Base-by-base conservation (phyloP, 192 early-diverging fungal species). In the Paraglomus occultum region DNA sequence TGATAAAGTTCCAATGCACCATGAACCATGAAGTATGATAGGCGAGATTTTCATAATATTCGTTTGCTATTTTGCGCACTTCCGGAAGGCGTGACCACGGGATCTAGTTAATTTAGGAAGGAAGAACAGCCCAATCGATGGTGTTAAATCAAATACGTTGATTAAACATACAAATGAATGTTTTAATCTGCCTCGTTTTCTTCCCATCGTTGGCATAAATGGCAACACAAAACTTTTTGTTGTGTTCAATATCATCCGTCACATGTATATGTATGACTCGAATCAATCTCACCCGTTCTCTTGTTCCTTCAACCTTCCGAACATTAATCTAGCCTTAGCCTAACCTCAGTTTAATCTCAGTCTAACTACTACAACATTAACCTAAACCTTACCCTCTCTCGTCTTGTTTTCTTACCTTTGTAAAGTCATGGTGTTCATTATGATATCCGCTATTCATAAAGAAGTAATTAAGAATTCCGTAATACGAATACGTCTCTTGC, bases 391-490 rank as follows among this genome's bases (percentile, higher is more conserved):
- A 70, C 18, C 8, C 38, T 22, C 10, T 22, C n/a, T 15, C 49
- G 18, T n/a, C 18, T 64, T 39, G 11, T 14, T 51, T 12, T 5
- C 48, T 51, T 71, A 77, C 76, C 73, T 79, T 87, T 62, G 85
- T 85, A 78, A 94, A 94, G 73, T 95, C 93, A 79, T 95, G 93
- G 83, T 95, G 93, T 81, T 95, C 93, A 74, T 93, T 94, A 80
- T 95, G 93, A 78, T 90, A 92, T 23, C 93, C 93, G 55, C 94
- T 91, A 83, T 95, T 95, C 77, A 92, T 85, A 74, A 86, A 89
- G 48, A 90, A 81, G 42, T 73, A 68, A 81, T 95, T 95, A 49
- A 91, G 76, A 46, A 80, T 73, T 14, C 93, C 93, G 61, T 95
- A 95, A 86, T 95, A 95, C 65, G 89, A 91, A 78, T 95, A 95